Base-by-base conservation (phyloP, 345 rosid species). In the Eucalyptus curtisii region DNA sequence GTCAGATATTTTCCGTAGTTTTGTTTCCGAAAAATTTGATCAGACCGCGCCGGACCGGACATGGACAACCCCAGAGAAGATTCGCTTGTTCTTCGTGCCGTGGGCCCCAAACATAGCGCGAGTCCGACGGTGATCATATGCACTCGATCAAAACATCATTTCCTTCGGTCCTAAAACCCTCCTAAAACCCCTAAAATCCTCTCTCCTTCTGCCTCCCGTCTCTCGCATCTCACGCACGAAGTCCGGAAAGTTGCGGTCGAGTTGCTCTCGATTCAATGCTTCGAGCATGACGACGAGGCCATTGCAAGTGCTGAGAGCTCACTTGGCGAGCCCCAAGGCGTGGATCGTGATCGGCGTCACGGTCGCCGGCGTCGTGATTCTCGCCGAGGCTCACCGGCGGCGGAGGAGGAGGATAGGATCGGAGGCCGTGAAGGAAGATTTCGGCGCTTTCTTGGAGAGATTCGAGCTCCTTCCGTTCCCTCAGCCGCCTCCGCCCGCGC, bases 401-500 rank as follows among this genome's bases (percentile, higher is more conserved):
- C 95, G 97, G 49, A 90, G 96, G 87, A 93, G 91, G 86, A 95
- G 89, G 82, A 90, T 88, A 12, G 91, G 89, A 87, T 86, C 90
- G 92, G 90, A 89, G 33, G 52, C 76, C 30, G 52, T n/a, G 49
- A 79, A 80, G 87, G 93, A 89, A 50, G 97, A 96, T 92, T 96
- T 95, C 52, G 97, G 98, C 42, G 99, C 98, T 87, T 96, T 97
- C 85, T 53, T 97, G 40, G 91, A 95, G 90, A 94, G 95, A 87
- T 93, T 97, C 86, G 94, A 95, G 91, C 93, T 96, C 31, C 91
- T 93, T 89, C 97, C 98, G 49, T 94, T 92, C 53, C 95, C 99
- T 89, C 99, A 95, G 88, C 97, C 96, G 50, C 97, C 98, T 87
- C 98, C 99, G 42, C 99, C 99, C 16, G 96, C 99, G 44, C 96